Evolutionary conservation across 73 alveolate genomes (phyloP).

Genomic region (Paramecium primaurelia): DNA sequence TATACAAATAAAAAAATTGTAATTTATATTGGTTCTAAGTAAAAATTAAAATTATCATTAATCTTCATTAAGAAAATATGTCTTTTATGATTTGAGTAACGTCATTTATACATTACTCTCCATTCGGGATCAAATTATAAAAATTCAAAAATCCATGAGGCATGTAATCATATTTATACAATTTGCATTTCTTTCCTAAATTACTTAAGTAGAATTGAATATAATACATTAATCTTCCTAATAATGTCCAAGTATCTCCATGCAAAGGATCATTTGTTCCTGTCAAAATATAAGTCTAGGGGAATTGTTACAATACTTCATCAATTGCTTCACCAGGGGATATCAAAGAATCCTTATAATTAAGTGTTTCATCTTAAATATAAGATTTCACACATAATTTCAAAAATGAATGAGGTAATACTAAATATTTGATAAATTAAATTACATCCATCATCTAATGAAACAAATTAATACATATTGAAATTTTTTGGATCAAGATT

Average conservation of each 20-base stretch:
- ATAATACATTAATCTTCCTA: neutral
- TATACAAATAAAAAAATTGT: neutral
- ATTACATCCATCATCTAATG: constrained; percentile 85
- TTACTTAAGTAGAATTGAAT: neutral
- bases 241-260: constrained; percentile 59
- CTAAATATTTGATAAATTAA: neutral
- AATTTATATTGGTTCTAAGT: neutral
- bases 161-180: neutral
- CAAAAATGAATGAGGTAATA: constrained; percentile 89
- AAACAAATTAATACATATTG: constrained; percentile 60
- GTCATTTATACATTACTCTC: neutral
- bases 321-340: constrained; percentile 69
- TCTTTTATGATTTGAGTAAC: neutral
- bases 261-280: constrained; percentile 81
- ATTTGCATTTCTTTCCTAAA: neutral
- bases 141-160: neutral
- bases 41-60: neutral
- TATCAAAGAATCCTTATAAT: constrained; percentile 62
- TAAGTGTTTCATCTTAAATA: constrained; percentile 55
- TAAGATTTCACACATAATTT: constrained; percentile 82
- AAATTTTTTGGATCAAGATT: constrained; percentile 11
- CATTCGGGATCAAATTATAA: neutral
- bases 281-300: constrained; percentile 70
- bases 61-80: neutral
- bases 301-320: constrained; percentile 67